Base-by-base conservation (phyloP, 192 early-diverging fungal genomes). In the Obelidium mucronatum region DNA sequence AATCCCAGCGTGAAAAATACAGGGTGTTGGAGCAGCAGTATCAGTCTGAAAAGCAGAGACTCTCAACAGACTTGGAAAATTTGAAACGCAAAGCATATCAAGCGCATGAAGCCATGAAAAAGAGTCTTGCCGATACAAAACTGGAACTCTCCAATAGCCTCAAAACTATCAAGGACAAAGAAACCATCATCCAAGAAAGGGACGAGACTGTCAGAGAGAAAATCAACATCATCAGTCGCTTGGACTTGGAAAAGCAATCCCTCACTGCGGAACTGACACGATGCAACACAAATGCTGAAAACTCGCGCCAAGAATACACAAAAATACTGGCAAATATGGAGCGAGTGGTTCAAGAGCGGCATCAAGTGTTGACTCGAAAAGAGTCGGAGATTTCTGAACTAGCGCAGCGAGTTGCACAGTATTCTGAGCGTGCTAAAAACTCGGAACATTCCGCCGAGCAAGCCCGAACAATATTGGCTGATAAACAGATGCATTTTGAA, bases 381-480 rank as follows among this genome's bases (percentile, higher is more conserved):
- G 80, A 81, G 17, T 35, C 65, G 37, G 83, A 84, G 42, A 58
- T 83, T 22, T 44, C 61, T 2, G 79, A 83, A 15, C 35, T 79
- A n/a, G 40, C 54, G 22, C 82, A 78, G n/a, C 81, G 74, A 24
- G 77, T 83, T 15, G 60, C 65, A 11, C 52, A 81, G 24, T 17
- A 36, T 24, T 53, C 56, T 2, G 74, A 78, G 19, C 39, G 67
- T 8, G 28, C 40, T 1, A 67, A 53, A 19, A 30, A 80, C 26
- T 40, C 74, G 3, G 51, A 56, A 37, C 34, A 65, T 28, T 39
- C 34, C 31, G 44, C 70, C 17, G 79, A 77, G 24, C 15, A 64
- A 37, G 67, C 76, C 2, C 8, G 55, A 2, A 2, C 40, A 2
- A 40, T 74, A 36, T 26, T 60, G 26, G 19, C 34, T 17, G 79